Conservation (phyloP, 805 yeast species). For the Yarrowia keelungensis region DNA sequence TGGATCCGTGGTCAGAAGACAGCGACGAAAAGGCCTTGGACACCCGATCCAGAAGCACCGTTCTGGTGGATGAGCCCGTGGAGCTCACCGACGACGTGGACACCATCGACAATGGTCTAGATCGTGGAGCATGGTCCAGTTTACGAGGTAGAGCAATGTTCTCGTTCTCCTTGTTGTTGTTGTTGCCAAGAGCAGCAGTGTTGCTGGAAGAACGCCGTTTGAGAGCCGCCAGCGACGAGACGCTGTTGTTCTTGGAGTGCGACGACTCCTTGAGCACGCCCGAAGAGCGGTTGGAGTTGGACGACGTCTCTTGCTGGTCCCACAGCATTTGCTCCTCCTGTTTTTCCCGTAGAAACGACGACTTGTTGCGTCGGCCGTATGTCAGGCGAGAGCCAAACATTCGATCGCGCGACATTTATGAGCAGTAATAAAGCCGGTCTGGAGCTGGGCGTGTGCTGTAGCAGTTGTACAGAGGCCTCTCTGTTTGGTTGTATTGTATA, state of each 20-base stretch:
- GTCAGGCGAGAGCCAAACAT: constrained; percentile 29
- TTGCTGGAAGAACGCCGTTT: constrained; percentile 15
- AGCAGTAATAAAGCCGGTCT: constrained; percentile 1
- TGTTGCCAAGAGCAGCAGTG: background rate
- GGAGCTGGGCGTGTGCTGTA: background rate
- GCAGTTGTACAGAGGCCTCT: background rate
- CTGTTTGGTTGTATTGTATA: background rate
- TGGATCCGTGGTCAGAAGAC: constrained; percentile 30
- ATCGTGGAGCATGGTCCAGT: constrained; percentile 4
- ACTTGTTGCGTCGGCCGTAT: constrained; percentile 34
- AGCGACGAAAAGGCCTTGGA: constrained; percentile 38
- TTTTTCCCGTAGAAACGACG: constrained; percentile 25
- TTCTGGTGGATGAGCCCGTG: constrained; percentile 40
- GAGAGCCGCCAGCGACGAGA: constrained; percentile 21
- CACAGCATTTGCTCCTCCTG: constrained; percentile 36
- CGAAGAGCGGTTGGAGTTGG: background rate
- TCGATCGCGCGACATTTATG: constrained; percentile 26
- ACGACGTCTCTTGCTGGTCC: constrained; percentile 24
- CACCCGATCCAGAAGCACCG: constrained; percentile 6
- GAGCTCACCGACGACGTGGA: constrained; percentile 43
- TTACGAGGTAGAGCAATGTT: constrained; percentile 18
- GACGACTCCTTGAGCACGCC: constrained; percentile 32
- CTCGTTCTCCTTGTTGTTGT: constrained; percentile 18
- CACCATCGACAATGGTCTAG: constrained; percentile 11
- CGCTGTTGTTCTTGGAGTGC: constrained; percentile 30